Evolutionary conservation across 2,329 filamentous ascomycete species (phyloP).

Genomic region (Hyphodiscus sp.): DNA sequence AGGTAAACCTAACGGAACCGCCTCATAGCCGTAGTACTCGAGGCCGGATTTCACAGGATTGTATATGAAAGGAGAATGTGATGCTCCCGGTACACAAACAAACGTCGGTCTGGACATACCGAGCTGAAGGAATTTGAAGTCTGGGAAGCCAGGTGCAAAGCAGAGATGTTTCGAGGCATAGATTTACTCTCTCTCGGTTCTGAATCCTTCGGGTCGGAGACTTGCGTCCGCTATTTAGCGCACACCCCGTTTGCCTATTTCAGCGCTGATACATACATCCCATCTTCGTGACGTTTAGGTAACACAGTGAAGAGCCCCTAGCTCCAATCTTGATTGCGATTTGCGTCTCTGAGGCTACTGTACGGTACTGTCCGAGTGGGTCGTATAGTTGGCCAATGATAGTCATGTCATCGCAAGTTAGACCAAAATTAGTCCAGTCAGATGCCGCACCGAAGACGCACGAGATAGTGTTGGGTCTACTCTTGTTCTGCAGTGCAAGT

Average conservation of each 20-base stretch:
- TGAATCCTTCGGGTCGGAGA: background rate
- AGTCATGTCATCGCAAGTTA: background rate
- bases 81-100: conserved; percentile 35
- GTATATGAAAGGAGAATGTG: conserved; percentile 33
- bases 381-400: background rate
- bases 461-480: background rate
- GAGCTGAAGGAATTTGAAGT: background rate
- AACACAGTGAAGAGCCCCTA: background rate
- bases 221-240: background rate
- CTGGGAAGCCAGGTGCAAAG: background rate
- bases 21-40: conserved; percentile 27
- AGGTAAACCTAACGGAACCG: conserved; percentile 30
- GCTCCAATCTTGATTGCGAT: background rate
- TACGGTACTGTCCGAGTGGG: too few species aligned
- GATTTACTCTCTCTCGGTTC: background rate
- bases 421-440: background rate
- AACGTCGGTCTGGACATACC: conserved; percentile 31
- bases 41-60: conserved; percentile 31
- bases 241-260: background rate
- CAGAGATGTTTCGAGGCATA: background rate
- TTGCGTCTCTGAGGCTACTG: background rate
- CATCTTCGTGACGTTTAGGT: background rate
- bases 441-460: background rate
- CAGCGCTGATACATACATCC: background rate
- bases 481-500: background rate